Evolutionary conservation across 2,329 filamentous ascomycete genomes (phyloP), one percentile per base, ranked within the genome.

Genomic region (Botrytis byssoidea): DNA sequence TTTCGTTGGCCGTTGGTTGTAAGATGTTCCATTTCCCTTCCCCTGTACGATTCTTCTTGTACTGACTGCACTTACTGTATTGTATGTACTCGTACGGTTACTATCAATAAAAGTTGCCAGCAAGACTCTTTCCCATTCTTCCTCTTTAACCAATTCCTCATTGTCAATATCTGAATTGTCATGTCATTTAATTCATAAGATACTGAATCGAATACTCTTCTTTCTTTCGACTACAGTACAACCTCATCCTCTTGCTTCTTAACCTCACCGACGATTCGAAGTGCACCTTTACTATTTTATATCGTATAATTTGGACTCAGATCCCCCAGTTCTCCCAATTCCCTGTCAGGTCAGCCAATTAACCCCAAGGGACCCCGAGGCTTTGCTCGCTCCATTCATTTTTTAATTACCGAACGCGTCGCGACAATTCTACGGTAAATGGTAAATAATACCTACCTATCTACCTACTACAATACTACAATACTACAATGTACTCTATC

Each of bases 371-470:
- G 51, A 18, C 37, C 37, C 20, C 18, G 29, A 59, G 18, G 42
- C 70, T 66, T 57, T 61, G 37, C 40, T 57, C 22, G 51, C 14
- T 63, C n/a, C n/a, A 10, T 42, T 57, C 48, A 59, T 46, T 60
- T 18, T 69, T 69, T 46, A 73, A 59, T 73, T 73, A 73, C 55
- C 65, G 74, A 74, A 74, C 75, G 74, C 74, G 75, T 76, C 76
- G 75, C 76, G 73, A 73, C 37, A 35, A 20, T 51, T 51, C 69
- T 40, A 65, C 32, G 59, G 59, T 37, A 14, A n/a, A 25, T 40
- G 32, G 59, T 61, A 25, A 5, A 25, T n/a, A n/a, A 22, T 18
- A n/a, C 25, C 46, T 48, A 20, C n/a, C 32, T 44, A 40, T 9
- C 8, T 40, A 12, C 37, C 2, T 10, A 40, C 37, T 12, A 40